phyloP scores from a whole-genome alignment of 1,284 basidiomycete genomes.

The Ustilago loliicola region DNA sequence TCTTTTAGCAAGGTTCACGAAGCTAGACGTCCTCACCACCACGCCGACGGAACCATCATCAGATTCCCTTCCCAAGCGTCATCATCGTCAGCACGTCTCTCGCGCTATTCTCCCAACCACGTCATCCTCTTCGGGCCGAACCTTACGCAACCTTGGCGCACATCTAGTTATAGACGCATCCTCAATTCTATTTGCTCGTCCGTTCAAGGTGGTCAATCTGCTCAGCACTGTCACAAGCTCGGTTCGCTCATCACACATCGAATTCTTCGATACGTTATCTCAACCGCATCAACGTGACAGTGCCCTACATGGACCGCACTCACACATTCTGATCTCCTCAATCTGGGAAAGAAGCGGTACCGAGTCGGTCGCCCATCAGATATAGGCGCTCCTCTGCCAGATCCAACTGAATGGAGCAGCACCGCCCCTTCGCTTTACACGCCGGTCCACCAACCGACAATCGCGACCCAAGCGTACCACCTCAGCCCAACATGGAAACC shows the following conservation, averaged over 20 bases:
- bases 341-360: conserved; percentile 13
- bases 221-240: not conserved
- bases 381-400: conserved; percentile 8
- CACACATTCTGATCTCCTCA: not conserved
- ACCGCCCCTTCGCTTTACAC: conserved; percentile 11
- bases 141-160: not conserved
- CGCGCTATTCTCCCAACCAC: not conserved
- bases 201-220: not conserved
- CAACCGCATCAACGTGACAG: not conserved
- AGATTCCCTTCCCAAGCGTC: not conserved
- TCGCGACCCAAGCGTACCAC: not conserved
- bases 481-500: conserved; percentile 33
- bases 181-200: too few relatives aligned
- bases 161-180: too few relatives aligned
- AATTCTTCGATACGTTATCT: not conserved
- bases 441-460: conserved; percentile 7
- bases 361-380: conserved; percentile 10
- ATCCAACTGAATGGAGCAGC: conserved; percentile 35
- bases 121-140: not conserved
- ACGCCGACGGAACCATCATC: not conserved
- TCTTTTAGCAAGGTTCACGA: not conserved
- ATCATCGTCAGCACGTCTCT: not conserved
- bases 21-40: not conserved
- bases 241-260: not conserved
- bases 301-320: conserved; percentile 10